phyloP scores from a whole-genome alignment of 2,329 filamentous ascomycete species.

The Cercospora brassicicola region DNA sequence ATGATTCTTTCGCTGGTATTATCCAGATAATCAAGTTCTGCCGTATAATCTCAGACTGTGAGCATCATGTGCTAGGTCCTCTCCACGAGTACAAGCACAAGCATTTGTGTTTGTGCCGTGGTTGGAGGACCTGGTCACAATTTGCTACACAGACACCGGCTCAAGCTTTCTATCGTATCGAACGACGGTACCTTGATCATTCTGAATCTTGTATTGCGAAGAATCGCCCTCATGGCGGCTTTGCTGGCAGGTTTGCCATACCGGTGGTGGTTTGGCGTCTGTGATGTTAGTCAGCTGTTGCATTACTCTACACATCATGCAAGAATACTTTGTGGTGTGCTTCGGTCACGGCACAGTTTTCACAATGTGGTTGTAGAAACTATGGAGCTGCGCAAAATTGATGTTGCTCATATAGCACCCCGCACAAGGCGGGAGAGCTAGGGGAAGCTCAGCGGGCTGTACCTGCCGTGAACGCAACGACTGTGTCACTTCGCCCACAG shows the following conservation, averaged over 20 bases:
- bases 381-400: not conserved
- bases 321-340: not conserved
- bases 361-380: not conserved
- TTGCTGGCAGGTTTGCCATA: slow-evolving; percentile 16
- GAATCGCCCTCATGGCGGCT: slow-evolving; percentile 24
- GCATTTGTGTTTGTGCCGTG: not conserved
- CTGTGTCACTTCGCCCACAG: not conserved
- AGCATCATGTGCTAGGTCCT: slow-evolving; percentile 20
- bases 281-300: slow-evolving; percentile 12
- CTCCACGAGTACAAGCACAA: slow-evolving; percentile 18
- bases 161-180: slow-evolving; percentile 27
- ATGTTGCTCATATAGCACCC: slow-evolving; percentile 4
- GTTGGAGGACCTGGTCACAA: slow-evolving; percentile 23
- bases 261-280: slow-evolving; percentile 9
- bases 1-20: slow-evolving; percentile 99
- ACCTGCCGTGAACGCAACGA: not conserved
- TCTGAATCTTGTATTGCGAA: slow-evolving; percentile 17
- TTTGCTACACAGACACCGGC: slow-evolving; percentile 24
- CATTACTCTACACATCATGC: not conserved
- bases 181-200: slow-evolving; percentile 29
- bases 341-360: not conserved
- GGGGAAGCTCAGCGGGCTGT: not conserved
- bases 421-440: not conserved
- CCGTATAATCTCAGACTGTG: slow-evolving; percentile 84
- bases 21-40: slow-evolving; percentile 94